phyloP scores from a whole-genome alignment of 306 rosid species.

The Mimosa pudica region DNA sequence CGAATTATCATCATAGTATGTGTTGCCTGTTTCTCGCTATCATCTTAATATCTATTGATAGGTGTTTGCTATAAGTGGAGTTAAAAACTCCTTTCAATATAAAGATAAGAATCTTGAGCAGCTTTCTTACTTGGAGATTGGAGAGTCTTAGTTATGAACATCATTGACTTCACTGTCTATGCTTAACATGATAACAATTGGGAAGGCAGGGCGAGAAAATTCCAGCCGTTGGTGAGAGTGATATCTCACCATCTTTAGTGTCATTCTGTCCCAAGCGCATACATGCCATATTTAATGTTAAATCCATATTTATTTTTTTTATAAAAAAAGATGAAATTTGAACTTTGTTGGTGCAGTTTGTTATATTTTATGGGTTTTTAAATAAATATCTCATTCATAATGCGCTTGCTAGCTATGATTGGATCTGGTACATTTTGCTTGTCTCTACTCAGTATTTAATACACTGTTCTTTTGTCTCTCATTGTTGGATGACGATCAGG shows the following conservation, averaged over 20 bases:
- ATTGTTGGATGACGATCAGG: background rate
- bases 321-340: background rate
- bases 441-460: background rate
- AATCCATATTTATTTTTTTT: background rate
- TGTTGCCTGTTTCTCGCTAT: background rate
- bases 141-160: background rate
- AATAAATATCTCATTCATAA: background rate
- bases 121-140: background rate
- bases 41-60: too few relatives aligned
- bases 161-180: too few relatives aligned
- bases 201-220: slow-evolving; percentile 21
- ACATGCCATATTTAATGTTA: slow-evolving; percentile 28
- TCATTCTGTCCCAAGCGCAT: slow-evolving; percentile 31
- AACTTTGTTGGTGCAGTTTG: background rate
- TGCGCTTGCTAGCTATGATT: background rate
- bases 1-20: background rate
- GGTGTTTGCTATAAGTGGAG: too few relatives aligned
- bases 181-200: too few relatives aligned
- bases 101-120: background rate
- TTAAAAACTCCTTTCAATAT: too few relatives aligned
- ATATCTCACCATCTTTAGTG: slow-evolving; percentile 31
- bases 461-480: background rate
- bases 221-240: slow-evolving; percentile 38
- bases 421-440: background rate
- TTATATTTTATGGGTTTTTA: background rate